Percentiles rank a stretch among this genome's conserved stretches.
phyloP scores from a whole-genome alignment of 306 rosid species.

The Purshia tridentata region DNA sequence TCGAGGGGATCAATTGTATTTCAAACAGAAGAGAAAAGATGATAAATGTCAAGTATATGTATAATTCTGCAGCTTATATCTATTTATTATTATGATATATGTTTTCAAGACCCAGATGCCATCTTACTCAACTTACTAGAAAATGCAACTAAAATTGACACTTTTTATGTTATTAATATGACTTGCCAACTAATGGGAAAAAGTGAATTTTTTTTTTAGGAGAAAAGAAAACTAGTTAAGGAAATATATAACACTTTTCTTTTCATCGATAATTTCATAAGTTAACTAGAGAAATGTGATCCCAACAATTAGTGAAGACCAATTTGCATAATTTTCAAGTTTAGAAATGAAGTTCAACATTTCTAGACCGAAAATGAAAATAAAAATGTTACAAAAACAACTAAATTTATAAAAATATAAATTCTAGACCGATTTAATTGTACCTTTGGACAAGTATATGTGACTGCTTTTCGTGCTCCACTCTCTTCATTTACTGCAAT shows the following conservation, averaged over 20 bases:
- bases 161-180: neutral
- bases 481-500: conserved; percentile 32
- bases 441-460: conserved; percentile 33
- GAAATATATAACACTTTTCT: neutral
- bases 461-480: neutral
- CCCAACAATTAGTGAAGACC: neutral
- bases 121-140: neutral
- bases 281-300: neutral
- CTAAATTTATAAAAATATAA: neutral
- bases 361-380: neutral
- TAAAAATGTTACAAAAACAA: neutral
- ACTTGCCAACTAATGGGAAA: neutral
- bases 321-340: neutral
- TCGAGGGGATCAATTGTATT: neutral
- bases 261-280: neutral
- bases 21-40: neutral
- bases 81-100: no score
- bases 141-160: neutral
- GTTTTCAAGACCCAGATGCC: no score
- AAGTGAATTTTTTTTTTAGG: neutral
- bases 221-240: neutral
- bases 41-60: neutral
- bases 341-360: neutral
- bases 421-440: neutral
- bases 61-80: neutral